Percentiles rank a stretch among this genome's conserved stretches.
These are phyloP conservation scores for Talaromyces piceae DNA, from an alignment of 2,329 filamentous ascomycete genomes.

Conservation along the genomic window DNA sequence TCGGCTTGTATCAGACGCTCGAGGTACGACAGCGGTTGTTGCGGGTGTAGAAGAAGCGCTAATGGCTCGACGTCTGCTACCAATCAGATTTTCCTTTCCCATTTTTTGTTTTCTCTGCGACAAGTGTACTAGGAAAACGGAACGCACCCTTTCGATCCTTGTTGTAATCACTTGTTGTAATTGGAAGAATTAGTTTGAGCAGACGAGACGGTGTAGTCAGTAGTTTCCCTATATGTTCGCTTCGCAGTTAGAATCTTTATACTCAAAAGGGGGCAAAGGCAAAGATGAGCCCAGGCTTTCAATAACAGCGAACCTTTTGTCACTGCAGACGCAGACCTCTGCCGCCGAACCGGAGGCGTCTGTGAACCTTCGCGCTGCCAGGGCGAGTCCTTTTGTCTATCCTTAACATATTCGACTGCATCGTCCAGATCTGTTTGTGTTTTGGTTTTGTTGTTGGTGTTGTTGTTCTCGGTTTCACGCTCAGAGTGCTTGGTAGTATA, in stretches of 20 bases:
- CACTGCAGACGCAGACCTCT: constrained; percentile 50
- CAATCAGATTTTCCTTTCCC: not conserved
- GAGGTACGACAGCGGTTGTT: constrained; percentile 85
- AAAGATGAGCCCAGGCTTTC: no score
- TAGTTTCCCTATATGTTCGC: constrained; percentile 55
- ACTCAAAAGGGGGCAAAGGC: not conserved
- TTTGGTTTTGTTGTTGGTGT: not conserved
- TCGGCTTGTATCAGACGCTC: constrained; percentile 85
- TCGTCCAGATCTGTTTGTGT: not conserved
- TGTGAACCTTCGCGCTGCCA: constrained; percentile 60
- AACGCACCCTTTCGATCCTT: constrained; percentile 46
- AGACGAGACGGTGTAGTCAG: constrained; percentile 73
- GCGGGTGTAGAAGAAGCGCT: constrained; percentile 77
- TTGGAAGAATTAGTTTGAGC: constrained; percentile 71
- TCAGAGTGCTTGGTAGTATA: not conserved
- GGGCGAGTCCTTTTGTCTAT: constrained; percentile 50
- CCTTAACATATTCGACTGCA: constrained; percentile 6
- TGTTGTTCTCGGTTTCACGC: not conserved
- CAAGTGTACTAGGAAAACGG: no score
- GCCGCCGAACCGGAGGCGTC: constrained; percentile 46
- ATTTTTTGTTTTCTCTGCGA: no score
- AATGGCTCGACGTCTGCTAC: constrained; percentile 64
- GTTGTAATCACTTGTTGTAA: constrained; percentile 54
- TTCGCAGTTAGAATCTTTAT: not conserved
- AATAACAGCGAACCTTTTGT: constrained; percentile 52